phyloP scores from a whole-genome alignment of 208 protist species.

The Vickermania ingenoplastis region DNA sequence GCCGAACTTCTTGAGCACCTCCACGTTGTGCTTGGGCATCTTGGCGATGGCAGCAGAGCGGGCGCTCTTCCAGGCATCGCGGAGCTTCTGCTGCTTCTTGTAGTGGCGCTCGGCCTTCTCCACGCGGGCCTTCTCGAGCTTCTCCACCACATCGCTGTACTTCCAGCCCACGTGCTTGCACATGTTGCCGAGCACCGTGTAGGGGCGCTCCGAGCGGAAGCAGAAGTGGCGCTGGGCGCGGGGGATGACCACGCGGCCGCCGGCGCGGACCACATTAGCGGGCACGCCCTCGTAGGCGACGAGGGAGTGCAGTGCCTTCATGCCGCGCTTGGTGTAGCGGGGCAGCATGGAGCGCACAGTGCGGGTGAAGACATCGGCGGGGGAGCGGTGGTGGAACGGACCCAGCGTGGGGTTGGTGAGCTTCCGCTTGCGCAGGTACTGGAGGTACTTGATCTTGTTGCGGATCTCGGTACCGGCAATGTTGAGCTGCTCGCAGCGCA shows the following conservation, averaged over 20 bases:
- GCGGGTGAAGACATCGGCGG: conserved; percentile 94
- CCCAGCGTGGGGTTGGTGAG: conserved; percentile 97
- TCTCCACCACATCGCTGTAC: conserved; percentile 75
- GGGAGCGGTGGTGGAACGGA: conserved; percentile 97
- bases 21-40: conserved; percentile 81
- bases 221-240: conserved; percentile 65
- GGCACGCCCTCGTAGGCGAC: conserved; percentile 80
- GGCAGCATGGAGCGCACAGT: conserved; percentile 98
- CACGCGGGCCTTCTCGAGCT: conserved; percentile 63
- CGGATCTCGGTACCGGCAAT: conserved; percentile 94
- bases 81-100: conserved; percentile 60
- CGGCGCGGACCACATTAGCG: conserved; percentile 51
- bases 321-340: conserved; percentile 83
- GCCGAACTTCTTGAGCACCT: conserved; percentile 86
- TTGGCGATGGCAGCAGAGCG: conserved; percentile 67
- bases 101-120: conserved; percentile 63
- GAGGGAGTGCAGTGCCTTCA: conserved; percentile 59
- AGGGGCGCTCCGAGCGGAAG: conserved; percentile 67
- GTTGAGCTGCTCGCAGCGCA: conserved; percentile 95
- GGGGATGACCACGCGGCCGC: conserved; percentile 60
- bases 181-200: conserved; percentile 81
- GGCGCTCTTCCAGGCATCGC: conserved; percentile 50
- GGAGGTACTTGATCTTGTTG: conserved; percentile 96
- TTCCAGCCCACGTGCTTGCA: conserved; percentile 86
- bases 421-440: conserved; percentile 93